Base-by-base conservation (phyloP, 192 early-diverging fungal species). In the Backusella morwellensis region DNA sequence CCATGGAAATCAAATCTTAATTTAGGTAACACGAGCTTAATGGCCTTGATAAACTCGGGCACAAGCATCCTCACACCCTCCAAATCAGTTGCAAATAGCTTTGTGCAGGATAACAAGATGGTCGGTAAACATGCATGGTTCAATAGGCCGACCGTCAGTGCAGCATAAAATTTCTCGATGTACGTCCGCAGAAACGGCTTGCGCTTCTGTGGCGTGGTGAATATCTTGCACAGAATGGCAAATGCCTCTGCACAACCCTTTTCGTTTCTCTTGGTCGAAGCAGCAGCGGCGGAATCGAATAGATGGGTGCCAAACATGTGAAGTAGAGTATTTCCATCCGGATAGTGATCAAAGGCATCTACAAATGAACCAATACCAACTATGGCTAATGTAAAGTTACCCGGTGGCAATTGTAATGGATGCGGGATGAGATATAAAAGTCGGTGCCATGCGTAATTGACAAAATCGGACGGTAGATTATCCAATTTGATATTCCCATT, bases 231-330 rank as follows among this genome's bases (percentile, higher is more conserved):
- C 0, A 96, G 79, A 11, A 90, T 90, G 6, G 87, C 91, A 81
- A 88, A 86, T 3, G 95, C 93, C 71, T 89, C 89, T 1, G 93
- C 90, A 56, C 87, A 86, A 11, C 94, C 93, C n/a, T 83, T 72
- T 68, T 85, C 80, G 4, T 63, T 26, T 23, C n/a, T 3, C 8
- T 63, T 63, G 34, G 82, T 63, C 23, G 76, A 74, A n/a, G 81
- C 63, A 11, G 66, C 72, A 19, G 87, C 68, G 66, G 86, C 86
- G 0, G 91, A 91, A 38, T 93, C 91, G 87, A 95, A 96, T 9
- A 97, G 83, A 88, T 90, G 94, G 0, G 80, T 70, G 1, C 93
- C 94, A 89, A 95, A 95, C 91, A 96, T 95, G 72, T 91, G 83
- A 66, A 97, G 85, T 9, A 97, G 59, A 0, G 92, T 93, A 72